phyloP scores from a whole-genome alignment of 768 basidiomycete genomes.

The Boletus huronensis region DNA sequence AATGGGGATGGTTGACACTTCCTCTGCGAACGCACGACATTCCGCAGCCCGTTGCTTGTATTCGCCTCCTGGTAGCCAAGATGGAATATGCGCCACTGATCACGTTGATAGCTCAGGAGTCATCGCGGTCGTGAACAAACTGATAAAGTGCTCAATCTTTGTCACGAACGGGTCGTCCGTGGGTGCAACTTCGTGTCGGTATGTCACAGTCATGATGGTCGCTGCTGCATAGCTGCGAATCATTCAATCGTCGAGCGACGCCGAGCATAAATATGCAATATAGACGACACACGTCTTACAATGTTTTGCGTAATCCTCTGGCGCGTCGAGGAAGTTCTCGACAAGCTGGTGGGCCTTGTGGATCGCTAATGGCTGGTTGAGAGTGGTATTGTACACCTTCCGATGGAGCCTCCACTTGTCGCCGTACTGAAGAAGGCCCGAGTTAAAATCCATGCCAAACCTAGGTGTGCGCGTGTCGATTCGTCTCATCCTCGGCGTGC shows the following conservation, averaged over 20 bases:
- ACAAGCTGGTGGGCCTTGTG: slow-evolving; percentile 22
- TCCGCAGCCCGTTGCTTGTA: slow-evolving; percentile 20
- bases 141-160: slow-evolving; percentile 9
- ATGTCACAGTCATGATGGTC: slow-evolving; percentile 22
- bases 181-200: slow-evolving; percentile 26
- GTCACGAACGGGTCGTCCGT: slow-evolving; percentile 27
- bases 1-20: slow-evolving; percentile 21
- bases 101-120: slow-evolving; percentile 2
- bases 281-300: slow-evolving; percentile 21
- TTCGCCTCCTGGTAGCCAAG: slow-evolving; percentile 33
- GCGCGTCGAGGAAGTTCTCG: slow-evolving; percentile 18
- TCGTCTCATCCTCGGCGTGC: not conserved
- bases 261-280: not conserved
- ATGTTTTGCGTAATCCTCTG: slow-evolving; percentile 17
- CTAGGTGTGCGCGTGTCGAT: slow-evolving; percentile 8
- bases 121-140: slow-evolving; percentile 12
- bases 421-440: slow-evolving; percentile 29
- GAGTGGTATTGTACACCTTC: slow-evolving; percentile 18
- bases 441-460: slow-evolving; percentile 32
- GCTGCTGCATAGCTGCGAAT: slow-evolving; percentile 19
- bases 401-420: slow-evolving; percentile 30
- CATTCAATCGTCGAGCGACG: not conserved
- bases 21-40: slow-evolving; percentile 19
- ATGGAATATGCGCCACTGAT: slow-evolving; percentile 29
- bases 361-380: slow-evolving; percentile 20